These are phyloP conservation scores for Pistacia atlantica DNA, from an alignment of 345 rosid genomes.

Conservation along the genomic window DNA sequence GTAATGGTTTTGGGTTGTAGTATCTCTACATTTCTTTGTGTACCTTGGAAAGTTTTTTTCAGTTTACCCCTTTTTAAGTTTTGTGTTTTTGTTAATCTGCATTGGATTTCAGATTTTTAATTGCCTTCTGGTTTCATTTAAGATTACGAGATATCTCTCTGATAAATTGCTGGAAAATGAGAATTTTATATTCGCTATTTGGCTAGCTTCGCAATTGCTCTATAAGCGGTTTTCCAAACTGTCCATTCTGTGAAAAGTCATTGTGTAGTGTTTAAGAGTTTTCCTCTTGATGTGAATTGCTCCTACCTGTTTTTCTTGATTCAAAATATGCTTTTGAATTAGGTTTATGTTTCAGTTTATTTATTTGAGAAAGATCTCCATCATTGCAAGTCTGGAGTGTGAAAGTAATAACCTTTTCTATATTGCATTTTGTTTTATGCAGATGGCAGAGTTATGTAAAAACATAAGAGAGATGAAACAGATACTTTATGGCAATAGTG, in stretches of 20 bases:
- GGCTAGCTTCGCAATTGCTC: neutral
- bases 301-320: neutral
- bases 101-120: neutral
- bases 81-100: neutral
- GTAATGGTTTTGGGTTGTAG: neutral
- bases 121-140: neutral
- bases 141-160: neutral
- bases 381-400: neutral
- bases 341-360: too few species aligned
- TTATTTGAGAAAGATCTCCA: too few species aligned
- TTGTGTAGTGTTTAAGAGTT: neutral
- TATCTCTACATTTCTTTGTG: neutral
- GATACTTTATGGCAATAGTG: constrained; percentile 92
- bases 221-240: neutral
- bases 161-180: neutral
- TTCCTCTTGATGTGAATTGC: neutral
- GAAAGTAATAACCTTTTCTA: neutral
- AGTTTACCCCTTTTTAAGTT: neutral
- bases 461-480: constrained; percentile 83
- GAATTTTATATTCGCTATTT: neutral
- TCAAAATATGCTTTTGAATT: neutral
- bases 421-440: neutral
- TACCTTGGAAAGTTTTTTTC: neutral
- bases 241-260: neutral
- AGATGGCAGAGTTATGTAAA: constrained; percentile 86